Evolutionary conservation across 2,329 filamentous ascomycete species (phyloP).

Genomic region (Ophiostoma tasmaniense): DNA sequence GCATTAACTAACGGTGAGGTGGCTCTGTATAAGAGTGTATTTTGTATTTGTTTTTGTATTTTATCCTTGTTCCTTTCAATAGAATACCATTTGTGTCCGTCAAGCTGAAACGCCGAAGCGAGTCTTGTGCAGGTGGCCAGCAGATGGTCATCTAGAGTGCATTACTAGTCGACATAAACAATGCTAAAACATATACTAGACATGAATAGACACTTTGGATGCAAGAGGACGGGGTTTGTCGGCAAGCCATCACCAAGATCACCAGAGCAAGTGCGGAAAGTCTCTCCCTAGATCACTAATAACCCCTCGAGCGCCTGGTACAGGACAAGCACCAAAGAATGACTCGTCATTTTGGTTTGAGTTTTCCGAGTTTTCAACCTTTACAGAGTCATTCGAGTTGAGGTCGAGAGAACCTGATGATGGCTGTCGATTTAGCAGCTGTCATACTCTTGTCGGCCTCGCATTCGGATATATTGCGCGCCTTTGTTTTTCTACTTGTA

Average conservation of each 20-base stretch:
- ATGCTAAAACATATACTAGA: background rate
- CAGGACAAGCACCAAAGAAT: background rate
- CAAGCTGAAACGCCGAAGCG: background rate
- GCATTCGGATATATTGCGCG: background rate
- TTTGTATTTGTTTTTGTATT: too few relatives aligned
- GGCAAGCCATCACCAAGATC: background rate
- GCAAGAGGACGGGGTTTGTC: slow-evolving; percentile 2
- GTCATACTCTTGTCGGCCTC: background rate
- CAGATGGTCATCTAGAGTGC: background rate
- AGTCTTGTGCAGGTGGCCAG: background rate
- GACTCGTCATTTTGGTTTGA: background rate
- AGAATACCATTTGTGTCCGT: too few relatives aligned
- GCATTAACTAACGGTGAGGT: background rate
- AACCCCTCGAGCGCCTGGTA: background rate
- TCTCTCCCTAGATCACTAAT: background rate
- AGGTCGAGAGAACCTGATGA: background rate
- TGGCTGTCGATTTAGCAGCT: background rate
- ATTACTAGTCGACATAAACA: background rate
- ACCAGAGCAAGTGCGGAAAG: background rate
- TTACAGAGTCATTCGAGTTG: too few relatives aligned
- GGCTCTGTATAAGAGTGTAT: too few relatives aligned
- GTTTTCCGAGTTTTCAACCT: too few relatives aligned
- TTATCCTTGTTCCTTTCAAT: too few relatives aligned
- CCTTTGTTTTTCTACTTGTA: slow-evolving; percentile 6
- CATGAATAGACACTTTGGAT: background rate